Evolutionary conservation across 1,139 yeast genomes (phyloP).

Genomic region (Kodamaea sp.): DNA sequence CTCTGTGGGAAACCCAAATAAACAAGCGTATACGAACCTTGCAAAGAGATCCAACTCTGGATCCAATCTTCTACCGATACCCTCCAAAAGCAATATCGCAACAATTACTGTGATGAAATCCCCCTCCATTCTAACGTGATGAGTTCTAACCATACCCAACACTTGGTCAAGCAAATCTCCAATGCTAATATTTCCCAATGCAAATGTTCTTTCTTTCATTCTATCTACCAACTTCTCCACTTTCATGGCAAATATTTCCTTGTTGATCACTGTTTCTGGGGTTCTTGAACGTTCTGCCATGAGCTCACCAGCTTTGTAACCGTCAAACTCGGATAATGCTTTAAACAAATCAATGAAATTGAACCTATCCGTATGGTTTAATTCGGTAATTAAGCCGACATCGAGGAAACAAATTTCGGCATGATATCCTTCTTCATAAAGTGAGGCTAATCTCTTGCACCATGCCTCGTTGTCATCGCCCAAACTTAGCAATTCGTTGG

Average conservation of each 20-base stretch:
- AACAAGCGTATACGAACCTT: slow-evolving; percentile 76
- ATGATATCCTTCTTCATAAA: slow-evolving; percentile 64
- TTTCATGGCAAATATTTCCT: slow-evolving; percentile 82
- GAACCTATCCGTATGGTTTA: slow-evolving; percentile 71
- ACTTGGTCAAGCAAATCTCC: slow-evolving; percentile 90
- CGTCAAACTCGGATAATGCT: slow-evolving; percentile 89
- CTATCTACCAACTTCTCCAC: slow-evolving; percentile 80
- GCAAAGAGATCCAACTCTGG: slow-evolving; percentile 93
- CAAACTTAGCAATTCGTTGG: slow-evolving; percentile 44
- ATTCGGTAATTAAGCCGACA: slow-evolving; percentile 89
- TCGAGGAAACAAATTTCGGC: slow-evolving; percentile 92
- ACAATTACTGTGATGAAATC: slow-evolving; percentile 93
- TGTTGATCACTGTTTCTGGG: slow-evolving; percentile 86
- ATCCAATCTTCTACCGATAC: slow-evolving; percentile 91
- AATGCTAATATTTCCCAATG: slow-evolving; percentile 87
- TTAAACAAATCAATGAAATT: slow-evolving; percentile 89
- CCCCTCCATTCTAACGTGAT: slow-evolving; percentile 97
- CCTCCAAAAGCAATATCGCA: slow-evolving; percentile 86
- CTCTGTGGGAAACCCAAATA: slow-evolving; percentile 59
- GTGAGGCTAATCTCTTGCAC: slow-evolving; percentile 47
- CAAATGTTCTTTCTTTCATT: slow-evolving; percentile 85
- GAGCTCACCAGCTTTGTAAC: slow-evolving; percentile 89
- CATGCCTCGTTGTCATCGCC: slow-evolving; percentile 47
- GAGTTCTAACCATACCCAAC: slow-evolving; percentile 84
- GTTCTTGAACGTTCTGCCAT: slow-evolving; percentile 95